Base-by-base conservation (phyloP, 495 filamentous ascomycete genomes). In the Talaromyces liani region DNA sequence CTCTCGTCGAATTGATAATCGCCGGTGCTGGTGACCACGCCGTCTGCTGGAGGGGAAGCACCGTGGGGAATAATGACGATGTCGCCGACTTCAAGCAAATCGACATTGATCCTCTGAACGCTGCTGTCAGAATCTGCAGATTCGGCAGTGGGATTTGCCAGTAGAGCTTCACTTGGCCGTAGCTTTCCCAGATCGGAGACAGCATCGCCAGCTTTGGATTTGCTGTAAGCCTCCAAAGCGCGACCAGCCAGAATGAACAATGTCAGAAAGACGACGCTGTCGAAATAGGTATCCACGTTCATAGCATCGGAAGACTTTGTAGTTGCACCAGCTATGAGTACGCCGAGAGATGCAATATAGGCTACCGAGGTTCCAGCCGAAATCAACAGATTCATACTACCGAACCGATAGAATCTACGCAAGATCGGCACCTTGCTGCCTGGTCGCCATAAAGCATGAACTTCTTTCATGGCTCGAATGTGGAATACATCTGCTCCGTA, bases 301-400 rank as follows among this genome's bases (percentile, higher is more conserved):
- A 77, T 73, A 29, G 62, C 72, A 18, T 69, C 64, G 9, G 73
- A 68, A 0, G 63, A 68, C 16, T 71, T 72, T 12, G 69, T 73
- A 9, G 75, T 80, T 1, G 86, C 90, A 25, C 87, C 87, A 47
- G 88, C 82, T 25, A 89, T 87, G 63, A 98, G 80, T 59, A 94
- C 84, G 8, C 87, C 90, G 57, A 97, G 75, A 0, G 91, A 96
- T 0, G 91, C 84, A 67, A 96, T 78, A 69, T 97, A 98, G 1
- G 93, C 93, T 55, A 97, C 90, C 5, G 85, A 85, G 0, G 94
- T 96, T 8, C 94, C 93, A 14, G 93, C 79, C 9, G 90, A 95
- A 68, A 98, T 90, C 63, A 98, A 81, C 71, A 94, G 86, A 68
- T 97, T 95, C 93, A 98, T 98, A 75, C 92, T 97, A 14, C 93